phyloP scores from a whole-genome alignment of 2,329 filamentous ascomycete species.

The Ceratocystis cacaofunesta region DNA sequence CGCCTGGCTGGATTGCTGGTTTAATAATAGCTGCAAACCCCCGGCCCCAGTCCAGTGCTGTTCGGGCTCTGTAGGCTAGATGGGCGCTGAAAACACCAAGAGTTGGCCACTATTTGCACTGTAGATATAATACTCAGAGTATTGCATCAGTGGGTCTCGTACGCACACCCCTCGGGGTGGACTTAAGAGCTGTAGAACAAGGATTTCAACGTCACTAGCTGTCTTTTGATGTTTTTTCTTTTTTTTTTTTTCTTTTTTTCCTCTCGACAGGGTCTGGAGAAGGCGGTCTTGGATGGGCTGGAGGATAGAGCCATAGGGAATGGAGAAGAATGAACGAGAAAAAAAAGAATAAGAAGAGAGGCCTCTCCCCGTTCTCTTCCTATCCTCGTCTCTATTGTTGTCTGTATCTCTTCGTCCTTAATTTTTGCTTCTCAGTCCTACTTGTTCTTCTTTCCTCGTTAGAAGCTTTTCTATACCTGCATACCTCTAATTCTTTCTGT shows the following conservation, averaged over 20 bases:
- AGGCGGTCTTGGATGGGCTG: neutral
- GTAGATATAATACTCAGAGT: neutral
- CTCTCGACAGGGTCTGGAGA: neutral
- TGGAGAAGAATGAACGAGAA: neutral
- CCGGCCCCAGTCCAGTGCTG: neutral
- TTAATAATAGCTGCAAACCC: neutral
- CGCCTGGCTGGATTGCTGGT: neutral
- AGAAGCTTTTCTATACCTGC: neutral
- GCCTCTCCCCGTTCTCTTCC: neutral
- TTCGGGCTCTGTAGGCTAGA: neutral
- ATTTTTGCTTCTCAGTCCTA: neutral
- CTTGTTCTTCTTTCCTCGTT: neutral
- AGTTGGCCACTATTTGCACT: neutral
- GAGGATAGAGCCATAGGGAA: no score
- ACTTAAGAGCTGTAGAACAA: neutral
- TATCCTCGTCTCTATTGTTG: neutral
- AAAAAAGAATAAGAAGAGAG: conserved; percentile 3
- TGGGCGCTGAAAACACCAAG: neutral
- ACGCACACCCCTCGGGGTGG: neutral
- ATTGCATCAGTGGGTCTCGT: neutral
- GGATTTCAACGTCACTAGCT: neutral
- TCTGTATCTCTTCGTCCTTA: neutral
- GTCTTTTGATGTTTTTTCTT: conserved; percentile 3
- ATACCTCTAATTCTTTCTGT: neutral
- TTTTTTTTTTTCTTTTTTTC: conserved; percentile 1